phyloP scores from a whole-genome alignment of 345 rosid genomes.

The Clarkia xantiana region DNA sequence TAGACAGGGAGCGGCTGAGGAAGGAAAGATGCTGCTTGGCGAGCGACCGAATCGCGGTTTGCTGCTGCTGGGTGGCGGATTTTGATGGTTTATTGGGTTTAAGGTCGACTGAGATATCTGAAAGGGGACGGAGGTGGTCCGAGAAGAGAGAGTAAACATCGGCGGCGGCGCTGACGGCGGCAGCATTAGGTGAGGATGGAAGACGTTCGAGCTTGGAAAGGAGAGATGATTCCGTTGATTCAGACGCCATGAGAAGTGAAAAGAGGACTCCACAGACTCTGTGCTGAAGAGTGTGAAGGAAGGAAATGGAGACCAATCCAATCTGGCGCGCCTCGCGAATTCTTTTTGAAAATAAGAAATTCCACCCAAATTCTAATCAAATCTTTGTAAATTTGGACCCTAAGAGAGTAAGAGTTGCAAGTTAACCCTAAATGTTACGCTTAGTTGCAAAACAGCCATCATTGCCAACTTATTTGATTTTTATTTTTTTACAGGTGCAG shows the following conservation, averaged over 20 bases:
- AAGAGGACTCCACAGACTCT: background rate
- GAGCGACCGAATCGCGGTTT: slow-evolving; percentile 34
- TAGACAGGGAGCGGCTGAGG: slow-evolving; percentile 51
- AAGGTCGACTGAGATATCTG: slow-evolving; percentile 11
- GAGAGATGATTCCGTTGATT: slow-evolving; percentile 18
- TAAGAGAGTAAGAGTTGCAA: too few relatives aligned
- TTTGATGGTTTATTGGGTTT: slow-evolving; percentile 14
- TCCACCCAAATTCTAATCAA: too few relatives aligned
- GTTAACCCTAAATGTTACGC: too few relatives aligned
- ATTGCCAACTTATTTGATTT: too few relatives aligned
- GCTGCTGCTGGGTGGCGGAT: slow-evolving; percentile 13
- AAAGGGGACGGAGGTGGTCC: slow-evolving; percentile 44
- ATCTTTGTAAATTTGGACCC: too few relatives aligned
- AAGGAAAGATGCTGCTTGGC: slow-evolving; percentile 64
- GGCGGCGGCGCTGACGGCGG: slow-evolving; percentile 24
- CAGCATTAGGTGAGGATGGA: slow-evolving; percentile 18
- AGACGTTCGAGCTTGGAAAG: slow-evolving; percentile 13
- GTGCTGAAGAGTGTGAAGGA: too few relatives aligned
- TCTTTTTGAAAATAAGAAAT: too few relatives aligned
- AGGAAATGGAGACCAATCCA: too few relatives aligned
- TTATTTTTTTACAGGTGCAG: too few relatives aligned
- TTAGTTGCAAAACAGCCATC: too few relatives aligned
- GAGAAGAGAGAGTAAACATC: slow-evolving; percentile 35
- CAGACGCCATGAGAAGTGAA: slow-evolving; percentile 33
- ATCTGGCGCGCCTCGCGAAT: too few relatives aligned